phyloP scores from a whole-genome alignment of 805 yeast species.

The Isabelozyma heimii region DNA sequence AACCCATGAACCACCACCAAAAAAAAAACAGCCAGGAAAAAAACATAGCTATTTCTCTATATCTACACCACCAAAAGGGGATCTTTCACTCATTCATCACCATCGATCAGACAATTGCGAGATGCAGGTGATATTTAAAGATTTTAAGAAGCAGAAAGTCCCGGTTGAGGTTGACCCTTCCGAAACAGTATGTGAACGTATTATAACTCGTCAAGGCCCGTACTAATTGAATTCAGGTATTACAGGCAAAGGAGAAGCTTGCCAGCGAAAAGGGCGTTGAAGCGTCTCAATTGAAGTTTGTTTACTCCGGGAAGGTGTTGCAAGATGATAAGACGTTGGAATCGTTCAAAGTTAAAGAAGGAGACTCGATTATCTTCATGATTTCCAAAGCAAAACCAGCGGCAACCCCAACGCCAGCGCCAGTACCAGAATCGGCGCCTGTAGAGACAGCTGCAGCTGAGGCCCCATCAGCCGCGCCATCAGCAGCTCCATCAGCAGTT shows the following conservation, averaged over 20 bases:
- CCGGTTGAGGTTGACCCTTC: conserved; percentile 70
- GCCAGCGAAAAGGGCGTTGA: conserved; percentile 69
- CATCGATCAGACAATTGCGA: not conserved
- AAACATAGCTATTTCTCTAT: too few relatives aligned
- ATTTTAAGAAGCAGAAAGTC: conserved; percentile 88
- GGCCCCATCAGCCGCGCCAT: conserved; percentile 15
- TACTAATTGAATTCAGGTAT: conserved; percentile 37
- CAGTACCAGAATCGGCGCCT: conserved; percentile 7
- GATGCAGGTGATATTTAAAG: conserved; percentile 84
- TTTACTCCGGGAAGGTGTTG: conserved; percentile 87
- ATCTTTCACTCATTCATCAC: too few relatives aligned
- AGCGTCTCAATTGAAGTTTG: conserved; percentile 75
- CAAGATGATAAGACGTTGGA: conserved; percentile 77
- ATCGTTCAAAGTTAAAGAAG: conserved; percentile 72
- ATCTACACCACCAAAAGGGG: not conserved
- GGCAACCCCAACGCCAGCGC: conserved; percentile 23
- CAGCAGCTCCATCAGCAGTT: conserved; percentile 12
- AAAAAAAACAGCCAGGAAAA: too few relatives aligned
- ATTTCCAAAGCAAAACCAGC: conserved; percentile 46
- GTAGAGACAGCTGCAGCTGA: conserved; percentile 13
- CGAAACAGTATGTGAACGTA: conserved; percentile 53
- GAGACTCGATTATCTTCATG: conserved; percentile 92
- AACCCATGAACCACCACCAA: too few relatives aligned
- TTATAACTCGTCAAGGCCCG: not conserved
- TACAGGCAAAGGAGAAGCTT: conserved; percentile 68